Conservation (phyloP, 2,329 filamentous ascomycete genomes). For the Diaporthe sp. region DNA sequence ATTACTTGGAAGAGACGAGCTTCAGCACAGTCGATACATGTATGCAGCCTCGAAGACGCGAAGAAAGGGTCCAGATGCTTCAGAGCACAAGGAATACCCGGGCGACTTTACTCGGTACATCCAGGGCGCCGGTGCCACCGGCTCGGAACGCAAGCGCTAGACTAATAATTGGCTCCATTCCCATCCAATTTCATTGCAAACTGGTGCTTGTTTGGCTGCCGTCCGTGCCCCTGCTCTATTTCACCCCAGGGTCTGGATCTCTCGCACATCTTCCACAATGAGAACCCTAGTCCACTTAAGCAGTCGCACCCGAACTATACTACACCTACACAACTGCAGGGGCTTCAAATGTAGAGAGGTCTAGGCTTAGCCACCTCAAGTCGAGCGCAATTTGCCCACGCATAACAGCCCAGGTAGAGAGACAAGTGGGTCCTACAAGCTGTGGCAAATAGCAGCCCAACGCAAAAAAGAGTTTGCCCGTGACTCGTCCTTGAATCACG, state of each 20-base stretch:
- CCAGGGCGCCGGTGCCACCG: too few relatives aligned
- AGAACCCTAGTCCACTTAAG: background rate
- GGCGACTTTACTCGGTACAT: background rate
- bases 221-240: background rate
- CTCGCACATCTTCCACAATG: too few relatives aligned
- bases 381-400: background rate
- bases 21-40: background rate
- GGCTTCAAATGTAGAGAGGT: background rate
- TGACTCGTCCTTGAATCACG: background rate
- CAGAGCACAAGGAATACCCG: background rate
- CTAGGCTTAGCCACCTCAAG: background rate
- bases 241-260: too few relatives aligned
- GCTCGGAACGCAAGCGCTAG: too few relatives aligned
- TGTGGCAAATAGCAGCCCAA: background rate
- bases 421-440: too few relatives aligned
- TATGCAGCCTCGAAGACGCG: background rate
- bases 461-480: background rate
- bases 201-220: background rate
- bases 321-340: background rate
- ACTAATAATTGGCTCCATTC: background rate
- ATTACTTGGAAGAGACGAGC: background rate
- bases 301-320: background rate
- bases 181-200: background rate
- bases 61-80: background rate
- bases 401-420: too few relatives aligned